Evolutionary conservation across 1,139 yeast species (phyloP), one percentile per base, ranked within the genome.

Genomic region (Pichia sp.): DNA sequence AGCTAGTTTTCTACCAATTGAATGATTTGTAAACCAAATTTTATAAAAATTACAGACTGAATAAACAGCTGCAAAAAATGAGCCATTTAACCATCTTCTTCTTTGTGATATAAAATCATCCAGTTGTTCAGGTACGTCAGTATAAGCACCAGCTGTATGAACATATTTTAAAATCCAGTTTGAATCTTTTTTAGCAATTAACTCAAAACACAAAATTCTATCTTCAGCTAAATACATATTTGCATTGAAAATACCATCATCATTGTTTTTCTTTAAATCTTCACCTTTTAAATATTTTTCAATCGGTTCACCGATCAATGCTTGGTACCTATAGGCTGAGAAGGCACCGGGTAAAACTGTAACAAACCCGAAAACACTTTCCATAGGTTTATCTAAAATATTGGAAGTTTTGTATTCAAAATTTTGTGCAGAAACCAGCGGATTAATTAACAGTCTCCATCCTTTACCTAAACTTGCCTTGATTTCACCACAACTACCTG

Each of bases 401-500:
- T 87, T 87, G 19, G 93, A 84, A 68, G 85, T 85, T 66, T 87
- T 87, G 68, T 87, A 87, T 67, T 87, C 95, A 64, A 87, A 87
- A 64, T 87, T 87, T 63, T 87, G 95, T 0, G 93, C 88, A 0
- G 95, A 91, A 11, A 87, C 91, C 48, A 87, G 69, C 6, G 95
- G 95, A 64, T 87, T 87, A 28, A 77, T 65, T 48, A 87, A 73
- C 52, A 83, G 73, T n/a, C 52, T 56, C 45, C 63, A 59, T 8
- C 57, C 55, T 51, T 70, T 69, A 7, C 95, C 93, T 53, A 85
- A 72, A 55, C 83, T 75, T 2, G 86, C 87, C 56, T 77, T 78
- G 73, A 87, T 86, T 65, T 87, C 95, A 30, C 95, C 95, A 75
- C 95, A 87, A 2, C 95, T 90, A 25, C 95, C 95, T 0, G 90